Conservation (phyloP, 169 alveolate species). For the Amoebophrya sp. region DNA sequence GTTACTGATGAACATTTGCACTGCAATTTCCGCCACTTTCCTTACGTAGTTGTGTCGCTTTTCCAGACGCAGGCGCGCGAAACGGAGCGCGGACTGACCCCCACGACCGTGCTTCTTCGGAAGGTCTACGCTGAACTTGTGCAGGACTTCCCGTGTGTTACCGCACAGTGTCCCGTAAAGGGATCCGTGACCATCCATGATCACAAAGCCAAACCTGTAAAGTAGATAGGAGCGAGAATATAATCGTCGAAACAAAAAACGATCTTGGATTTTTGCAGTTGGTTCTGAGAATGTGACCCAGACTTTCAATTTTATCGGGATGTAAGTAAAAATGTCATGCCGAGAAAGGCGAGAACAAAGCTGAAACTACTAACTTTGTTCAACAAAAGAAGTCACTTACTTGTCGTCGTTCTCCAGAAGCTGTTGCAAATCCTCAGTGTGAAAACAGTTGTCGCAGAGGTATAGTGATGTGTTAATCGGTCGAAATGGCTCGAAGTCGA, state of each 20-base stretch:
- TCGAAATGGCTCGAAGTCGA: conserved; percentile 95
- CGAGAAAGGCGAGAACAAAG: too few relatives aligned
- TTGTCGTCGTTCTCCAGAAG: conserved; percentile 86
- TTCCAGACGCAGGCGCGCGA: conserved; percentile 98
- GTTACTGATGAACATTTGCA: conserved; percentile 89
- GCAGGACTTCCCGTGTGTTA: conserved; percentile 60
- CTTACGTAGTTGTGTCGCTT: conserved; percentile 95
- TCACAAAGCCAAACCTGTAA: conserved; percentile 92
- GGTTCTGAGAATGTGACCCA: too few relatives aligned
- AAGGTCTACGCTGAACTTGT: conserved; percentile 90
- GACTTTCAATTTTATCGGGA: too few relatives aligned
- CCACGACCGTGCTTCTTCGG: conserved; percentile 99
- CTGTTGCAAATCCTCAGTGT: conserved; percentile 80
- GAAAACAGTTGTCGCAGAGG: conserved; percentile 92
- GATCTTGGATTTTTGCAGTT: too few relatives aligned
- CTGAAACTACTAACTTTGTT: too few relatives aligned
- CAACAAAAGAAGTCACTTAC: too few relatives aligned
- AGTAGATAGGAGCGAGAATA: too few relatives aligned
- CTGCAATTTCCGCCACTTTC: conserved; percentile 96
- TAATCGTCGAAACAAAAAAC: too few relatives aligned
- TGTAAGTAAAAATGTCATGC: too few relatives aligned
- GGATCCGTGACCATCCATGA: conserved; percentile 96
- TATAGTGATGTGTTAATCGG: conserved; percentile 94
- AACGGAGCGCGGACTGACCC: conserved; percentile 98
- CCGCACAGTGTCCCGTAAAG: conserved; percentile 94